These are phyloP conservation scores for Carpinus viminea DNA, from an alignment of 306 rosid genomes.

Conservation along the genomic window DNA sequence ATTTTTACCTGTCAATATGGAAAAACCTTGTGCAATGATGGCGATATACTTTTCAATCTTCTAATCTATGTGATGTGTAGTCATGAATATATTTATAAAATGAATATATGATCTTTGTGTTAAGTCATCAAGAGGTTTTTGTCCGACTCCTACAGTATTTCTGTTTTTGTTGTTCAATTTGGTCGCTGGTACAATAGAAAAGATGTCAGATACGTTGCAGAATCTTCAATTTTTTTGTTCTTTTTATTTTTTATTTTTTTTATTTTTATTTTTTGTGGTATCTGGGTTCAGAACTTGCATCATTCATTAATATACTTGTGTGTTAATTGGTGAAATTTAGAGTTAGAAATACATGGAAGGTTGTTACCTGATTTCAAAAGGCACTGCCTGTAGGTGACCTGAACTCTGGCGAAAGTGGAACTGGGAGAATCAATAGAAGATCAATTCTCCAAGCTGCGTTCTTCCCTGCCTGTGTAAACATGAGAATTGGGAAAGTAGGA, in stretches of 20 bases:
- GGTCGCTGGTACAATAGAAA: background rate
- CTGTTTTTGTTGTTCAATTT: background rate
- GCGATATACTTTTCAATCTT: background rate
- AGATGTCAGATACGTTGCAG: background rate
- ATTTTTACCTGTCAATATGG: background rate
- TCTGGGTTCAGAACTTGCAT: background rate
- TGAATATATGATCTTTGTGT: background rate
- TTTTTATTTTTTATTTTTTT: background rate
- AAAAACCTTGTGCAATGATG: background rate
- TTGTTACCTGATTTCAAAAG: background rate
- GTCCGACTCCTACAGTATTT: background rate
- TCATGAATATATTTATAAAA: too few species aligned
- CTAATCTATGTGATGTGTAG: too few species aligned
- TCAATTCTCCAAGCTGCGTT: background rate
- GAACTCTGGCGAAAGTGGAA: background rate
- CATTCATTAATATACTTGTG: background rate
- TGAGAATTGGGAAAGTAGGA: background rate
- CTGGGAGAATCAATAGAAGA: background rate
- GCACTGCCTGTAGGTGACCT: background rate
- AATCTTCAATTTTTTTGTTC: background rate
- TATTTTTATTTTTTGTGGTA: background rate
- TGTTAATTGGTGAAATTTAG: background rate
- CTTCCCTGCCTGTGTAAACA: background rate
- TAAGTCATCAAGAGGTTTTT: background rate
- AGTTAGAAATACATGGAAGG: background rate